Evolutionary conservation across 108 stramenopile genomes (phyloP), one percentile per base, ranked within the genome.

Genomic region (Skeletonema menzelii): DNA sequence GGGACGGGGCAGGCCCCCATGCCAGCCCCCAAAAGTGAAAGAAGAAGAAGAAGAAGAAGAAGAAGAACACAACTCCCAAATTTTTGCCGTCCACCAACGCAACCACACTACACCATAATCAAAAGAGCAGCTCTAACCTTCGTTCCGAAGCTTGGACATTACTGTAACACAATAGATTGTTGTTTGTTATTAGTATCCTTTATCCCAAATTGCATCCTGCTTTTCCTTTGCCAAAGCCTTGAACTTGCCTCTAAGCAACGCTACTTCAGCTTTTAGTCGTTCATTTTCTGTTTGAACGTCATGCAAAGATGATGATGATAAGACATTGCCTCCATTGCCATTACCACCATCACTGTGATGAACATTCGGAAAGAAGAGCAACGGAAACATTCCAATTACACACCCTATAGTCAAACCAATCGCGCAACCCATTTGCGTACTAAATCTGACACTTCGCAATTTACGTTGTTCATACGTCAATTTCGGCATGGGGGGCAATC

Each of bases 351-450:
- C 32, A 37, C 47, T 56, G 22, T 63, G 27, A 44, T 38, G 15
- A 68, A 83, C 86, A 10, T 57, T 27, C 8, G 68, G 57, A 59
- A 89, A 75, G 60, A 96, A 93, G 20, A 97, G 65, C 13, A 99
- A 80, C 4, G 97, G 97, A 61, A 94, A 86, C 98, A 99, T 99
- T 10, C 98, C 98, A 63, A 99, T 75, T 12, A 99, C 69, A 69
- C 98, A 99, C 8, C 98, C 98, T 13, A 98, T 53, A 0, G 91
- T 87, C 59, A 99, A 82, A 3, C 98, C 98, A 4, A 96, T 60
- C 8, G 85, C 91, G 56, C 88, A 90, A 0, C 97, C 98, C 17
- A 89, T 65, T 61, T 93, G 88, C 10, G 79, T 82, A 30, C 91
- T 83, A 47, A 82, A 84, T 47, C 93, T 76, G 24, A 91, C 95